phyloP scores from a whole-genome alignment of 2,329 filamentous ascomycete genomes.

The Aspergillus calidoustus region DNA sequence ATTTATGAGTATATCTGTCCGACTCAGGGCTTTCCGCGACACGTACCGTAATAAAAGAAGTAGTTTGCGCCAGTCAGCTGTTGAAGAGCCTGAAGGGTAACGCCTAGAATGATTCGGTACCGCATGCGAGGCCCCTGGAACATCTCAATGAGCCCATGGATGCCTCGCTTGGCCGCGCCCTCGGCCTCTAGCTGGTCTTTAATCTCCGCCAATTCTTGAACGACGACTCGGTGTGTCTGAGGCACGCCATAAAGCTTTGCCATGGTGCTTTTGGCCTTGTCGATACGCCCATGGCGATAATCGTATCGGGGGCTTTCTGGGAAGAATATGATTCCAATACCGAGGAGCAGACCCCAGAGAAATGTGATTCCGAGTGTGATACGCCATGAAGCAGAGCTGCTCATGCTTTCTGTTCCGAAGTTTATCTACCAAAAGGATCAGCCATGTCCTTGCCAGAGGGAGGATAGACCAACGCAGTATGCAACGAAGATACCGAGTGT shows the following conservation, averaged over 20 bases:
- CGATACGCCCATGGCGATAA: conserved; percentile 58
- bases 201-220: conserved; percentile 61
- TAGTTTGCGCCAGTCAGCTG: conserved; percentile 52
- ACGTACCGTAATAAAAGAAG: conserved; percentile 58
- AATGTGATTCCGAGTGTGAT: conserved; percentile 62
- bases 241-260: conserved; percentile 59
- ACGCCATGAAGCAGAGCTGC: conserved; percentile 50
- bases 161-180: conserved; percentile 30
- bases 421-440: conserved; percentile 38
- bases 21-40: neutral
- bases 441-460: neutral
- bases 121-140: conserved; percentile 50
- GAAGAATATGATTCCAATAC: conserved; percentile 58
- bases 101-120: conserved; percentile 47
- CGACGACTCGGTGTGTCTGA: conserved; percentile 56
- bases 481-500: conserved; percentile 53
- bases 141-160: conserved; percentile 39
- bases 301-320: conserved; percentile 63
- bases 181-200: conserved; percentile 56
- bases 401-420: conserved; percentile 44
- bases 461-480: conserved; percentile 31
- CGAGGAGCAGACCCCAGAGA: conserved; percentile 60
- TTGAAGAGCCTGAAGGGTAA: conserved; percentile 48
- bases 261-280: conserved; percentile 57
- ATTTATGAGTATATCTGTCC: neutral